phyloP scores from a whole-genome alignment of 108 stramenopile genomes.

The Cyclostephanos tholiformis region DNA sequence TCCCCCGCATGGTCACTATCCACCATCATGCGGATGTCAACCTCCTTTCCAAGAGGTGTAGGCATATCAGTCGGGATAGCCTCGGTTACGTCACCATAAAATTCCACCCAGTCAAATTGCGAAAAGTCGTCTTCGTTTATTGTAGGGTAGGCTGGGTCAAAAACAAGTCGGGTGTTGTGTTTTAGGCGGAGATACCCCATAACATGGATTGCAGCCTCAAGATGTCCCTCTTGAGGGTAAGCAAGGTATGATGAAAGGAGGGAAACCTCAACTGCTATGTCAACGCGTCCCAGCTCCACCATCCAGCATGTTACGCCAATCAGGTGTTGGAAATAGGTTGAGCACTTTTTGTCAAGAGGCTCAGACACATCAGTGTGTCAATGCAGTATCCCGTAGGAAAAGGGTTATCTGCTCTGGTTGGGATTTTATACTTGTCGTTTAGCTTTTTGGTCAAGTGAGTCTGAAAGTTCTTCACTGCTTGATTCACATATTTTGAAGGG shows the following conservation, averaged over 20 bases:
- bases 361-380: background rate
- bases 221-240: constrained; percentile 46
- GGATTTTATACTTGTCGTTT: background rate
- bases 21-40: too few species aligned
- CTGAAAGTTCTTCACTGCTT: constrained; percentile 20
- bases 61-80: too few species aligned
- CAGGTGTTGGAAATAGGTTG: constrained; percentile 23
- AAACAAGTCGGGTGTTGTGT: constrained; percentile 6
- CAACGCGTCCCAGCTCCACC: constrained; percentile 54
- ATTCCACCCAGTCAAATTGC: too few species aligned
- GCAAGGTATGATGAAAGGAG: constrained; percentile 48
- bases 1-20: too few species aligned
- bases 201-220: constrained; percentile 22
- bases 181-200: background rate
- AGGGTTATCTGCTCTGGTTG: constrained; percentile 15
- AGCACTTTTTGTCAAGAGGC: background rate
- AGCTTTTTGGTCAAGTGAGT: constrained; percentile 3
- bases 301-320: constrained; percentile 55
- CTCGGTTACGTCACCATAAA: too few species aligned
- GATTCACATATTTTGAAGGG: constrained; percentile 26
- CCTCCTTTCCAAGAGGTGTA: too few species aligned
- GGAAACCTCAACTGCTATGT: constrained; percentile 51
- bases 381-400: constrained; percentile 30
- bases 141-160: constrained; percentile 38
- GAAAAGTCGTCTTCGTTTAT: too few species aligned